phyloP scores from a whole-genome alignment of 768 basidiomycete species.

The Psilocybe cubensis region DNA sequence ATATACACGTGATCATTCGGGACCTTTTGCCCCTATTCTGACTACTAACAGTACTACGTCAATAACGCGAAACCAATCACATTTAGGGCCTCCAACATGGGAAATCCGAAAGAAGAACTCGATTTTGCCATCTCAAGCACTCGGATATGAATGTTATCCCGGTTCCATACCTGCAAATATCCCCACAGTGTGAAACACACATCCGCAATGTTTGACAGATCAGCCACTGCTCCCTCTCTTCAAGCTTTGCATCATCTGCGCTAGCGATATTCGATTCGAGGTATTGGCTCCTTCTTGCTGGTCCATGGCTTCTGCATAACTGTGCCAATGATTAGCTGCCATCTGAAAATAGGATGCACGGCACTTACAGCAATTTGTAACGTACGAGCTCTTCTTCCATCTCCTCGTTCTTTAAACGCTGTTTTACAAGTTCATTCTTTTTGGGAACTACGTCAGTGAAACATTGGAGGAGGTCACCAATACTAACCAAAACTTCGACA shows the following conservation, averaged over 20 bases:
- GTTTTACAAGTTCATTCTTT: conserved; percentile 92
- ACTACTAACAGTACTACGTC: no score
- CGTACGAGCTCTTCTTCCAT: conserved; percentile 92
- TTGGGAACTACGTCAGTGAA: not conserved
- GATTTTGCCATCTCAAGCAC: not conserved
- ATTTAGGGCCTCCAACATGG: not conserved
- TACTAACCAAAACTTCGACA: conserved; percentile 68
- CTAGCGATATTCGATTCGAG: conserved; percentile 61
- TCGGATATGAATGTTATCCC: not conserved
- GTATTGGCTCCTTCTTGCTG: conserved; percentile 73
- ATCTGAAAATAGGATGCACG: no score
- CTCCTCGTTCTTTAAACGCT: conserved; percentile 88
- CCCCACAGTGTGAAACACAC: not conserved
- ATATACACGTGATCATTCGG: conserved; percentile 5
- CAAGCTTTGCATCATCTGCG: conserved; percentile 43
- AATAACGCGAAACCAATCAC: not conserved
- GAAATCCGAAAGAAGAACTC: not conserved
- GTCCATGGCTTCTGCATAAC: conserved; percentile 79
- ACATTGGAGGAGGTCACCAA: not conserved
- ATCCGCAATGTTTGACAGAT: not conserved
- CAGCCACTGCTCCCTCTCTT: conserved; percentile 38
- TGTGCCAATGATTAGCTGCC: conserved; percentile 18
- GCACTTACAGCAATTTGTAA: conserved; percentile 85
- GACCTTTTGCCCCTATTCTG: not conserved
- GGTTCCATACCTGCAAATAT: not conserved